Conservation (phyloP, 768 basidiomycete species). For the Cubamyces lactineus region DNA sequence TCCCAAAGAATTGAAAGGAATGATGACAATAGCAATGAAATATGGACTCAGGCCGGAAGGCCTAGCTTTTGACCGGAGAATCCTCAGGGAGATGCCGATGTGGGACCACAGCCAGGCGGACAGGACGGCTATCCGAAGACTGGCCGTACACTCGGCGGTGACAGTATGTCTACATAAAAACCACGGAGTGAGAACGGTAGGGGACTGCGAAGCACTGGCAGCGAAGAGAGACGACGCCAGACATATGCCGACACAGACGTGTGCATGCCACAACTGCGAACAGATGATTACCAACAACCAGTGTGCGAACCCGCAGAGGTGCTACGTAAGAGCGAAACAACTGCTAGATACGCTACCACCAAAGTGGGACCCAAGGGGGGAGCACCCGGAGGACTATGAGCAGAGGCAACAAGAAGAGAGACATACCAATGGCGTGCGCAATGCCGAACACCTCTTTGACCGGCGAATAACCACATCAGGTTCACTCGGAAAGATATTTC, state of each 20-base stretch:
- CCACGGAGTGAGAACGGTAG: background rate
- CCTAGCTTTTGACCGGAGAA: background rate
- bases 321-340: background rate
- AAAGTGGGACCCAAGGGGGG: constrained; percentile 3
- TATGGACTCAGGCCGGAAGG: constrained; percentile 6
- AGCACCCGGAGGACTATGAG: constrained; percentile 11
- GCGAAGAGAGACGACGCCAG: no score
- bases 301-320: background rate
- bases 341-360: background rate
- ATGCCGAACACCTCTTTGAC: background rate
- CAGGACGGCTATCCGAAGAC: background rate
- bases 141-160: background rate
- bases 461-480: background rate
- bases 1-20: background rate
- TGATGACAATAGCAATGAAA: background rate
- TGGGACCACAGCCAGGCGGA: background rate
- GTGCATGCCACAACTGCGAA: background rate
- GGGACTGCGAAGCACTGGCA: background rate
- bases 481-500: background rate
- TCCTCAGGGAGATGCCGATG: background rate
- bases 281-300: no score
- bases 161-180: background rate
- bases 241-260: background rate
- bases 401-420: background rate
- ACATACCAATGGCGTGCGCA: no score